A percentile compares a stretch with the other conserved stretches of the same genome.
These are phyloP conservation scores for Citrus glauca DNA, from an alignment of 345 rosid species.

Conservation along the genomic window DNA sequence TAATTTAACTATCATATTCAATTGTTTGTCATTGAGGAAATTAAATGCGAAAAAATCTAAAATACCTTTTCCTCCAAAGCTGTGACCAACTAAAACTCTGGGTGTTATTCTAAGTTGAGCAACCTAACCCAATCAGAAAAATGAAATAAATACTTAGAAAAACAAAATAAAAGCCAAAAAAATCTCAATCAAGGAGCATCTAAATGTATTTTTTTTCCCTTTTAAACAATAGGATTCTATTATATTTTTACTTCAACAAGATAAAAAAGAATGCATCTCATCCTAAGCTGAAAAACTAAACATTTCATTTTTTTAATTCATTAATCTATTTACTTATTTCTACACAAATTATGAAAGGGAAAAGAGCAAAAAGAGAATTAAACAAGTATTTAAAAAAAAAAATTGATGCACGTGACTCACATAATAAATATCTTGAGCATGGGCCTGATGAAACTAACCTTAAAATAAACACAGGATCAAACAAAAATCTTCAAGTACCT, in stretches of 20 bases:
- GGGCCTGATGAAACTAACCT: background rate
- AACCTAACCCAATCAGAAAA: slow-evolving; percentile 39
- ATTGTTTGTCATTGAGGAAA: background rate
- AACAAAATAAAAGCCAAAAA: background rate
- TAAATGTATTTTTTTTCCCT: background rate
- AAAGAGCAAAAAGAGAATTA: background rate
- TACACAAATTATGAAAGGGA: background rate
- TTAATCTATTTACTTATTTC: background rate
- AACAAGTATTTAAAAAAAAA: background rate
- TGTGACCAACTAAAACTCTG: slow-evolving; percentile 86
- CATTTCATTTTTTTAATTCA: background rate
- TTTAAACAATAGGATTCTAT: background rate
- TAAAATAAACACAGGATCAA: background rate
- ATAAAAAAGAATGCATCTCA: background rate
- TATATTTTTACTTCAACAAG: background rate
- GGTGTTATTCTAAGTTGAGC: slow-evolving; percentile 79
- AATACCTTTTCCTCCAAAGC: slow-evolving; percentile 97
- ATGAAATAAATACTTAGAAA: background rate
- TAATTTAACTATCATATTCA: background rate
- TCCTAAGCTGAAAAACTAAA: background rate
- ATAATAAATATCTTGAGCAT: too few species aligned
- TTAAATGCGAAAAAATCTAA: background rate
- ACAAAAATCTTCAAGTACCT: background rate
- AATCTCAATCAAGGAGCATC: background rate
- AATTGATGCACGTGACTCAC: too few species aligned